Conservation (phyloP, 495 filamentous ascomycete species). For the Neurospora sp. region DNA sequence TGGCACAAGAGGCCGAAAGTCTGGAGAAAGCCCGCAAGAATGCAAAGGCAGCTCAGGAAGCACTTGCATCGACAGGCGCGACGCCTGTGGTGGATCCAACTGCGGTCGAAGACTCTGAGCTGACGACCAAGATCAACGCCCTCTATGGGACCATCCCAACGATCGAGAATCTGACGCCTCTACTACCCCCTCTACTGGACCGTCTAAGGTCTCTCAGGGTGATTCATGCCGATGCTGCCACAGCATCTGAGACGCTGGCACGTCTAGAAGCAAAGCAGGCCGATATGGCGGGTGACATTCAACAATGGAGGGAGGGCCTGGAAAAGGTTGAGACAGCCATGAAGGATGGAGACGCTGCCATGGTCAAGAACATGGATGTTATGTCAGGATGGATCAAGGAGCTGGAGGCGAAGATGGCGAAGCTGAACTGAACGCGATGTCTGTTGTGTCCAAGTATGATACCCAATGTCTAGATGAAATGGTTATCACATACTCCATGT, state of each 20-base stretch:
- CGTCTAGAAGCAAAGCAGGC: slow-evolving; percentile 68
- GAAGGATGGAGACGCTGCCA: slow-evolving; percentile 52
- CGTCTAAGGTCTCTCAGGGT: slow-evolving; percentile 71
- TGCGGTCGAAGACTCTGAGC: slow-evolving; percentile 45
- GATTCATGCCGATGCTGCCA: slow-evolving; percentile 78
- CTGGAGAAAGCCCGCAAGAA: slow-evolving; percentile 62
- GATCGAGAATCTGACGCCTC: slow-evolving; percentile 75
- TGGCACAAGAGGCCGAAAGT: slow-evolving; percentile 70
- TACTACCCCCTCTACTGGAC: slow-evolving; percentile 78
- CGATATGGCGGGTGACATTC: slow-evolving; percentile 74
- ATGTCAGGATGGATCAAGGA: slow-evolving; percentile 85
- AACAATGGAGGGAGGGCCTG: slow-evolving; percentile 75
- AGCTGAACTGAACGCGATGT: slow-evolving; percentile 28
- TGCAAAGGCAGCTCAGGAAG: slow-evolving; percentile 56
- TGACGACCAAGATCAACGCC: slow-evolving; percentile 78
- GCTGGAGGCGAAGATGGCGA: slow-evolving; percentile 63
- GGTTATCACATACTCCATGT: background rate
- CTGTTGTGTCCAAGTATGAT: slow-evolving; percentile 11
- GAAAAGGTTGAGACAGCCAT: slow-evolving; percentile 69
- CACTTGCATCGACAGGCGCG: slow-evolving; percentile 39
- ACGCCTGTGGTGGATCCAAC: slow-evolving; percentile 19
- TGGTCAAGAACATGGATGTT: slow-evolving; percentile 65
- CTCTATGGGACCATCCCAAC: slow-evolving; percentile 82
- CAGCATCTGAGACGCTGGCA: slow-evolving; percentile 68
- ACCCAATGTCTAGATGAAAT: slow-evolving; percentile 11